phyloP scores from a whole-genome alignment of 208 protist species.

The Leishmania aethiopica region DNA sequence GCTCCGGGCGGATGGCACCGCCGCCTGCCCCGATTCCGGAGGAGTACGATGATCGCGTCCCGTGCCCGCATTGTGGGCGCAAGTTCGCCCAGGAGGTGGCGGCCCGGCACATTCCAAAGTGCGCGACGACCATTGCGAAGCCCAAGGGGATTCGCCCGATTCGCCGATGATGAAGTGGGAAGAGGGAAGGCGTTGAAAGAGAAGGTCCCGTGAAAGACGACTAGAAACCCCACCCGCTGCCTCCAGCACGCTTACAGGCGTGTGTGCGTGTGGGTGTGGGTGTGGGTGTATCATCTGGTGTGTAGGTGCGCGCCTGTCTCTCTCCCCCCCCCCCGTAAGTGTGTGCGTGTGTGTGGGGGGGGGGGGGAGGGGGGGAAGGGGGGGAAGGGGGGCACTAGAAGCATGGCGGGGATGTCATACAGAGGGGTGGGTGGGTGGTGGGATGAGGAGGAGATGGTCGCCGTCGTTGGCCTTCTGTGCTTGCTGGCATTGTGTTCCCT shows the following conservation, averaged over 20 bases:
- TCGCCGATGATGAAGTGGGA: slow-evolving; percentile 29
- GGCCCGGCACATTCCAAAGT: slow-evolving; percentile 91
- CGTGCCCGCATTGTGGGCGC: slow-evolving; percentile 88
- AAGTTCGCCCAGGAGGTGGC: slow-evolving; percentile 87
- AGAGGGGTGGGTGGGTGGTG: too few species aligned
- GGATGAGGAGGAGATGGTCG: too few species aligned
- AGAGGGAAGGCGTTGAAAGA: not conserved
- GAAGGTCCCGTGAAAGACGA: not conserved
- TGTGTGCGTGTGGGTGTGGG: not conserved
- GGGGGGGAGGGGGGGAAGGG: not conserved
- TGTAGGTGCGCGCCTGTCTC: not conserved
- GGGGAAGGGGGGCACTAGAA: too few species aligned
- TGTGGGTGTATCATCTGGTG: not conserved
- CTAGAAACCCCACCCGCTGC: not conserved
- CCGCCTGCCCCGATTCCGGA: slow-evolving; percentile 49
- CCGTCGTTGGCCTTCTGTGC: too few species aligned
- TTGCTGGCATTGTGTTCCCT: too few species aligned
- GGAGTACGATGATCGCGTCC: slow-evolving; percentile 77
- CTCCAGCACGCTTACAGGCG: not conserved
- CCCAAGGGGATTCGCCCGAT: slow-evolving; percentile 81
- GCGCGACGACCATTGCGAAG: slow-evolving; percentile 85
- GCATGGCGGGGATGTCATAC: too few species aligned
- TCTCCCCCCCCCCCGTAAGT: not conserved
- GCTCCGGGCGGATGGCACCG: slow-evolving; percentile 21
- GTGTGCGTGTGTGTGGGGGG: not conserved